Base-by-base conservation (phyloP, 2,329 filamentous ascomycete genomes). In the Aspergillus terreus region DNA sequence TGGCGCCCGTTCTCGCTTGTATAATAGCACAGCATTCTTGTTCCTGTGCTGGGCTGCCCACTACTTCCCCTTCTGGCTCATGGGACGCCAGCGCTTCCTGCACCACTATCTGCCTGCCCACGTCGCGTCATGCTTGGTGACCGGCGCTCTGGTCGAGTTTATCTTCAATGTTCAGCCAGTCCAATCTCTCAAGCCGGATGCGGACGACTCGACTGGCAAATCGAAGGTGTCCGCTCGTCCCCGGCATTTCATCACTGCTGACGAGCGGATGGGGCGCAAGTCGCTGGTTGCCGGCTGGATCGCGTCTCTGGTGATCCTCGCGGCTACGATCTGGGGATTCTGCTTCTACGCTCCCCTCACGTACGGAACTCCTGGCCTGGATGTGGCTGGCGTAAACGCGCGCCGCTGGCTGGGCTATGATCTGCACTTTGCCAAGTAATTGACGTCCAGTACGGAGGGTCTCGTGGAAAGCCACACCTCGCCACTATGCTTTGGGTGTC, bases 21-120 rank as follows among this genome's bases (percentile, higher is more conserved):
- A 99, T 77, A 97, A 97, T 80, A 96, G 91, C 49, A 97, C 94
- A 0, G 94, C 94, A 21, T 99, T 99, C 82, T 95, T 99, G 79
- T 97, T 96, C 84, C 83, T 99, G 51, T 90, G 91, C 50, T 99
- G 94, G 94, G 91, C 90, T 12, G 92, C 91, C 2, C 94, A 99
- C 71, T 99, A 96, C 78, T 84, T 96, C 72, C 92, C 92, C 47
- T 99, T 99, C 79, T 99, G 85, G 77, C 84, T 96, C 58, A 99
- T 99, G 92, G 92, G 92, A 51, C 91, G 92, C 63, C 92, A 99
- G 72, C 85, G 96, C 58, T 99, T 99, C 84, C 75, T 99, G 61
- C 94, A 99, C 72, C 94, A 99, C 74, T 99, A 99, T 69, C 83
- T 99, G 3, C 94, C 94, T 0, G 90, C 94, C 1, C 94, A 99